Evolutionary conservation across 768 basidiomycete genomes (phyloP).

Genomic region (Austroboletus eburneus): DNA sequence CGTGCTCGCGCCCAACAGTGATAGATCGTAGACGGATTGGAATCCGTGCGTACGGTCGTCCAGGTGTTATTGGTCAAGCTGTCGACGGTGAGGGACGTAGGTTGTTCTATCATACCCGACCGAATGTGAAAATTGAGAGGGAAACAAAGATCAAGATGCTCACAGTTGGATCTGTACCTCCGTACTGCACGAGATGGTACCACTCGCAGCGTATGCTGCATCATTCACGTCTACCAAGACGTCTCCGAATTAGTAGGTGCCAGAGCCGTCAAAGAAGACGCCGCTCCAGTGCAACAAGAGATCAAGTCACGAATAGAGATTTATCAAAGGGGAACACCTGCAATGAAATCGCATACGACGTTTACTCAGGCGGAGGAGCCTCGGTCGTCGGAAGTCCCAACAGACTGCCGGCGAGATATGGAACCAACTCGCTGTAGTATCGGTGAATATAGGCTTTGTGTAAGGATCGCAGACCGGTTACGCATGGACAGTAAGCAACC

Average conservation of each 20-base stretch:
- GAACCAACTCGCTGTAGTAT: slow-evolving; percentile 62
- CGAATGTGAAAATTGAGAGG: background rate
- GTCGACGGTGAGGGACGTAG: slow-evolving; percentile 74
- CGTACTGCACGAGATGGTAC: slow-evolving; percentile 61
- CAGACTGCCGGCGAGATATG: slow-evolving; percentile 50
- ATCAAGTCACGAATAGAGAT: background rate
- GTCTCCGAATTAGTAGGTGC: slow-evolving; percentile 59
- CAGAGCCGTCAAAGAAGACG: slow-evolving; percentile 56
- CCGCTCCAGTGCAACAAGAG: slow-evolving; percentile 40
- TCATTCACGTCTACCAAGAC: slow-evolving; percentile 51
- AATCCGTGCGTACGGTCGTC: slow-evolving; percentile 63
- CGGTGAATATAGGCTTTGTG: slow-evolving; percentile 79
- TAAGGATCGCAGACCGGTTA: no score
- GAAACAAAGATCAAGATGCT: background rate
- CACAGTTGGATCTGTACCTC: slow-evolving; percentile 77
- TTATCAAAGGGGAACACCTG: slow-evolving; percentile 39
- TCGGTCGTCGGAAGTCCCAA: slow-evolving; percentile 54
- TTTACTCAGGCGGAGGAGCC: slow-evolving; percentile 60
- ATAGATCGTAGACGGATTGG: slow-evolving; percentile 72
- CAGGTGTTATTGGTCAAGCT: slow-evolving; percentile 45
- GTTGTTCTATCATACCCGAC: slow-evolving; percentile 56
- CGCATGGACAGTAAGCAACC: no score
- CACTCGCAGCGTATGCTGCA: slow-evolving; percentile 49
- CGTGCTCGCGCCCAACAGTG: slow-evolving; percentile 57
- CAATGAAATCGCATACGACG: slow-evolving; percentile 61